Conservation (phyloP, 2,329 filamentous ascomycete genomes). For the Alternaria consortialis region DNA sequence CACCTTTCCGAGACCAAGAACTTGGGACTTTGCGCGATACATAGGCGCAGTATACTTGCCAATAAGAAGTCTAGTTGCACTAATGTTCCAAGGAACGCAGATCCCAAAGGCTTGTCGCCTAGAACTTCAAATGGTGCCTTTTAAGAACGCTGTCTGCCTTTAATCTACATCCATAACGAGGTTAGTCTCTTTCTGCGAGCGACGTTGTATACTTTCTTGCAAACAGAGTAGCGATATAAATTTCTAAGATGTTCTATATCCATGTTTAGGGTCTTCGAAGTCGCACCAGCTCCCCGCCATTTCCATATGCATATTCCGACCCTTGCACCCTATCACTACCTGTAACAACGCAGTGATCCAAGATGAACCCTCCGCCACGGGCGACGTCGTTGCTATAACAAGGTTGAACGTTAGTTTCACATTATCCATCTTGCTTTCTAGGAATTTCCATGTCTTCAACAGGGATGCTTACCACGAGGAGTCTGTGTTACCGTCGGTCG, state of each 20-base stretch:
- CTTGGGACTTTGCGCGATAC: conserved; percentile 14
- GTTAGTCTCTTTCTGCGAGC: neutral
- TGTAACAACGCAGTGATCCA: conserved; percentile 21
- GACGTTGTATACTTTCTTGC: neutral
- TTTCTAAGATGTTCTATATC: neutral
- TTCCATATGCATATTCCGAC: conserved; percentile 24
- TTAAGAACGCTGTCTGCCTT: neutral
- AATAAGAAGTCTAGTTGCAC: neutral
- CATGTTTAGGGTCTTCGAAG: conserved; percentile 13
- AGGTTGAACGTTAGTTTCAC: neutral
- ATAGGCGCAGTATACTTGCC: neutral
- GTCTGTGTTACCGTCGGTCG: conserved; percentile 14
- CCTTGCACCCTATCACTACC: conserved; percentile 18
- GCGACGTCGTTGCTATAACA: conserved; percentile 20
- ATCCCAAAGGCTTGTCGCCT: neutral
- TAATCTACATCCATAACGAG: neutral
- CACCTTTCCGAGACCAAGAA: conserved; percentile 4
- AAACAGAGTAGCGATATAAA: neutral
- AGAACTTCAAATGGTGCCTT: neutral
- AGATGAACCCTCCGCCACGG: conserved; percentile 20
- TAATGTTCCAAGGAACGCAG: neutral
- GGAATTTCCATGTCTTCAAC: neutral
- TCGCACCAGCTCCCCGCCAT: conserved; percentile 18
- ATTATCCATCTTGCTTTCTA: neutral
- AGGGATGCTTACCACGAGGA: conserved; percentile 18